Evolutionary conservation across 768 basidiomycete species (phyloP), one percentile per base, ranked within the genome.

Genomic region (Pilatotrama ljubarskyi): DNA sequence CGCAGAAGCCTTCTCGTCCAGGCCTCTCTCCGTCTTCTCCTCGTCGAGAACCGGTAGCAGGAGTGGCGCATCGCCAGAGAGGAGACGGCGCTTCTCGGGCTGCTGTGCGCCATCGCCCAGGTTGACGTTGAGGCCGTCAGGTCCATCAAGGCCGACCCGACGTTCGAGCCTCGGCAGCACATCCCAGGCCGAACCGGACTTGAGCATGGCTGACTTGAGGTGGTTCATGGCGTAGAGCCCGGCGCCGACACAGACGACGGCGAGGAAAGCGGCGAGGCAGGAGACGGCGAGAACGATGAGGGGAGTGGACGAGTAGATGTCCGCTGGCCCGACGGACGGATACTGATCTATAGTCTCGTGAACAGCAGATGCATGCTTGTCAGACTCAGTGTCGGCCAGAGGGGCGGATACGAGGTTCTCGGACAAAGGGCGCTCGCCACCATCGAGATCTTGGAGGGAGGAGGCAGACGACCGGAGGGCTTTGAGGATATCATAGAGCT

Each of bases 401-500:
- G 47, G 36, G 18, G 42, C 37, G 26, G 52, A 3, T 15, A 40
- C 24, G 11, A 25, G 18, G 25, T 41, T 41, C 40, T 51, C 32
- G 38, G 58, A 25, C 15, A 55, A 38, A 26, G 60, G 44, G 5
- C 42, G 53, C 20, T 35, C 52, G 25, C 46, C 62, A 17, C 70
- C 66, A 37, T 71, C 66, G 9, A 68, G 53, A 20, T 69, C 66
- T 17, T 64, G 40, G 25, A 73, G 58, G 14, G 64, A 53, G 24
- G 51, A 26, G 17, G 53, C 62, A 22, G 51, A 18, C 18, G 29
- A 46, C 38, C 49, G 41, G 24, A 70, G 44, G 38, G 56, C 44
- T 22, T 52, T 43, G 40, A 72, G 49, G 44, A 66, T 55, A 22
- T 71, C 69, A 29, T 68, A 72, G 20, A 68, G 55, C 36, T 58